These are phyloP conservation scores for Gonium pectorale DNA, from an alignment of 139 green algal genomes.

Conservation along the genomic window DNA sequence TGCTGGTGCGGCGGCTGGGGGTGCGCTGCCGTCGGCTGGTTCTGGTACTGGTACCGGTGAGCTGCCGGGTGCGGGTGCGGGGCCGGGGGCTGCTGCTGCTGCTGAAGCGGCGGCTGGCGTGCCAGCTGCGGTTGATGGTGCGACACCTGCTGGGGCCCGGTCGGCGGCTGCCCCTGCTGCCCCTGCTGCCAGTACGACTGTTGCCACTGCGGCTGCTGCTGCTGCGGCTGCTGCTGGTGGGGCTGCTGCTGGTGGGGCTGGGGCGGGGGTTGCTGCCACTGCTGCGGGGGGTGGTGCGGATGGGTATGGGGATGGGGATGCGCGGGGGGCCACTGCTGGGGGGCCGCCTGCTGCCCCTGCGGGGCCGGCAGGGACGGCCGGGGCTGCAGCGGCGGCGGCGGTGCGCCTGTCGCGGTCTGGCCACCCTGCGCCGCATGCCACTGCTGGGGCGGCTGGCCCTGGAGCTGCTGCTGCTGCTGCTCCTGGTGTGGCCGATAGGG, in stretches of 20 bases:
- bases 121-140: too few species aligned
- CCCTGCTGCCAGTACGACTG: constrained; percentile 32
- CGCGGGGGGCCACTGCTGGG: constrained; percentile 41
- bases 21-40: neutral
- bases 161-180: neutral
- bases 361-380: neutral
- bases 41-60: neutral
- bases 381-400: neutral
- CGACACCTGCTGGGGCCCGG: too few species aligned
- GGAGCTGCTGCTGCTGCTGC: constrained; percentile 3
- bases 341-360: constrained; percentile 35
- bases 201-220: neutral
- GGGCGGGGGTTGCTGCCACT: constrained; percentile 25
- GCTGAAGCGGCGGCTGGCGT: too few species aligned
- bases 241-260: neutral
- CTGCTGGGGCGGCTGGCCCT: neutral
- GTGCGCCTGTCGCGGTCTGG: neutral
- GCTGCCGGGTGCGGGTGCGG: neutral
- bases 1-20: neutral
- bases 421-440: too few species aligned
- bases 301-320: constrained; percentile 9
- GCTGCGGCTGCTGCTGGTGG: constrained; percentile 12
- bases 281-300: constrained; percentile 9
- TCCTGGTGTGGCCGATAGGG: too few species aligned
- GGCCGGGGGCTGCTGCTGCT: neutral